Evolutionary conservation across 164 flowering plant genomes (phyloP).

Genomic region (Dillenia turbinata): DNA sequence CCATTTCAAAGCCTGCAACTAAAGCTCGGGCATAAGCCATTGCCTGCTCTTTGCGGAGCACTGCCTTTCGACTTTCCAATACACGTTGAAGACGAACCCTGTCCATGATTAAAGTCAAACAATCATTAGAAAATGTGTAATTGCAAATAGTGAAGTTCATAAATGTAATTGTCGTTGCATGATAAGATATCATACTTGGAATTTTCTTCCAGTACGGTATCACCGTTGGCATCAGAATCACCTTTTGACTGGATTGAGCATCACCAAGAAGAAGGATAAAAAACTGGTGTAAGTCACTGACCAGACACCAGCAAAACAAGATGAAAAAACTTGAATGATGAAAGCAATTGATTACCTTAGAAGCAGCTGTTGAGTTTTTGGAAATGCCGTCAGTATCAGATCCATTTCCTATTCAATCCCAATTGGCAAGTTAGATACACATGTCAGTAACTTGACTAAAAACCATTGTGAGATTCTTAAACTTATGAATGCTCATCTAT

Average conservation of each 20-base stretch:
- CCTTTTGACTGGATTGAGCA: conserved; percentile 29
- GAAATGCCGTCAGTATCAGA: conserved; percentile 25
- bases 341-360: conserved; percentile 30
- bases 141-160: neutral
- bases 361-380: conserved; percentile 27
- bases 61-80: conserved; percentile 66
- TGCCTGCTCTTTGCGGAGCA: conserved; percentile 83
- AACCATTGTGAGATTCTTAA: too few species aligned
- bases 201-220: conserved; percentile 52
- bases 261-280: conserved; percentile 10
- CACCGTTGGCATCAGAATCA: conserved; percentile 29
- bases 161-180: conserved; percentile 5
- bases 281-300: conserved; percentile 4
- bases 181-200: conserved; percentile 52
- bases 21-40: conserved; percentile 92
- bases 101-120: conserved; percentile 17
- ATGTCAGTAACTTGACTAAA: too few species aligned
- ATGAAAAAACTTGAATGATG: too few species aligned
- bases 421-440: neutral
- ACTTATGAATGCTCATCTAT: too few species aligned
- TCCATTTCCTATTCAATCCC: conserved; percentile 19
- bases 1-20: conserved; percentile 78
- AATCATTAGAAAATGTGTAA: conserved; percentile 11
- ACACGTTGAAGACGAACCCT: conserved; percentile 78
- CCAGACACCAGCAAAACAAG: conserved; percentile 1